These are phyloP conservation scores for Podospora didyma DNA, from an alignment of 495 filamentous ascomycete species.

Conservation along the genomic window DNA sequence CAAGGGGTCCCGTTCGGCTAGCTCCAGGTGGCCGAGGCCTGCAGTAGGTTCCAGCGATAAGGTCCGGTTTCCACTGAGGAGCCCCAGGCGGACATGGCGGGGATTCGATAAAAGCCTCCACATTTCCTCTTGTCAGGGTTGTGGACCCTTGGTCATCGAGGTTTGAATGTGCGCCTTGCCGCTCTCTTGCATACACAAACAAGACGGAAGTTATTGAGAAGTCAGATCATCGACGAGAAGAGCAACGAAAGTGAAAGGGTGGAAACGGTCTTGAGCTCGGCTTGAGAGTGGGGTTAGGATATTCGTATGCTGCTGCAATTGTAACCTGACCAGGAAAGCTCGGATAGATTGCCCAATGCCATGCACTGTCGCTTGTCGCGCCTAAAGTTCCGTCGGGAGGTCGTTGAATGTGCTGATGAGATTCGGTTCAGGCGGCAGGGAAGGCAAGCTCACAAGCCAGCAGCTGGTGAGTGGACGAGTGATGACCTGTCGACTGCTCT, in stretches of 20 bases:
- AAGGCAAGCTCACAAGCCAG: neutral
- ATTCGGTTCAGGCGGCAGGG: too few relatives aligned
- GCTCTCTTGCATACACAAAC: neutral
- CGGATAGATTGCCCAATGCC: too few relatives aligned
- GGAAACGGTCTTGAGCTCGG: too few relatives aligned
- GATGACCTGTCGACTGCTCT: neutral
- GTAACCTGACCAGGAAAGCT: too few relatives aligned
- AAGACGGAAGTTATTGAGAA: neutral
- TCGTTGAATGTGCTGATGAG: neutral
- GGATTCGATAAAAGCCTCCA: neutral
- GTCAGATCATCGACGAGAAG: neutral
- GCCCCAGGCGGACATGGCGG: neutral
- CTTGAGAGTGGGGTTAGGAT: too few relatives aligned
- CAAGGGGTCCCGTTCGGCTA: neutral
- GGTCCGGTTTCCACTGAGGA: neutral
- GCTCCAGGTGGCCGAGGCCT: neutral
- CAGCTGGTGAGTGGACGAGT: neutral
- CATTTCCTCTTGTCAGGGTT: neutral
- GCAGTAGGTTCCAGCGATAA: conserved; percentile 3
- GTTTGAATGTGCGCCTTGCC: neutral
- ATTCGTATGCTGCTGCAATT: too few relatives aligned
- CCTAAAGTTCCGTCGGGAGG: neutral
- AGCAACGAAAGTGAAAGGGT: too few relatives aligned
- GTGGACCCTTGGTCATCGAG: neutral
- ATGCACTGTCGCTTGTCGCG: too few relatives aligned